Conservation (phyloP, 2,329 filamentous ascomycete genomes). For the Simplicillium aogashimaense region DNA sequence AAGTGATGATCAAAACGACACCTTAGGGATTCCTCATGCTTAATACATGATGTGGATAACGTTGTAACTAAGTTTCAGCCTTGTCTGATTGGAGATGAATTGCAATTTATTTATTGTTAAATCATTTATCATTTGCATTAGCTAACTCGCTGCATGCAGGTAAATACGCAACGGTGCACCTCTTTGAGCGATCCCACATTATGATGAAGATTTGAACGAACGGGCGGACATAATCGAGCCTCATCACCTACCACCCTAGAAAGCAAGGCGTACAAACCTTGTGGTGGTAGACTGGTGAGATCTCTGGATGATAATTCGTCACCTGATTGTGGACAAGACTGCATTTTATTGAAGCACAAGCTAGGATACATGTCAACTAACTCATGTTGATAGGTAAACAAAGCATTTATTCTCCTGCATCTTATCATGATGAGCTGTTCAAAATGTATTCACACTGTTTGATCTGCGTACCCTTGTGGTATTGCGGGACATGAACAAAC, state of each 20-base stretch:
- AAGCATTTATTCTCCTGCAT: slow-evolving; percentile 9
- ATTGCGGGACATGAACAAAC: slow-evolving; percentile 39
- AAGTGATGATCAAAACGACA: slow-evolving; percentile 53
- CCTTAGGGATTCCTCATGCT: slow-evolving; percentile 59
- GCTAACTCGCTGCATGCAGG: slow-evolving; percentile 22
- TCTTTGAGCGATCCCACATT: slow-evolving; percentile 14
- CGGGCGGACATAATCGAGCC: slow-evolving; percentile 59
- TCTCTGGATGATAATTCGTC: slow-evolving; percentile 59
- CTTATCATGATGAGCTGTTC: slow-evolving; percentile 35
- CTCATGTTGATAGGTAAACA: slow-evolving; percentile 23
- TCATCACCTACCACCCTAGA: slow-evolving; percentile 33
- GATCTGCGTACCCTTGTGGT: slow-evolving; percentile 30
- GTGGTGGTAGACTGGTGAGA: slow-evolving; percentile 38
- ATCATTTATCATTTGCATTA: slow-evolving; percentile 8
- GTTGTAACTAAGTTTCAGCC: slow-evolving; percentile 54
- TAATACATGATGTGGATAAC: slow-evolving; percentile 55
- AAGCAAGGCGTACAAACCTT: slow-evolving; percentile 54
- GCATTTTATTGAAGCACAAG: slow-evolving; percentile 15
- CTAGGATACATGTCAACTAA: slow-evolving; percentile 18
- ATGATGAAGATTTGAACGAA: slow-evolving; percentile 61
- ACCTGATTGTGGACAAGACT: slow-evolving; percentile 40
- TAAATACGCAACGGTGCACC: slow-evolving; percentile 29
- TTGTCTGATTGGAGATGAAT: slow-evolving; percentile 48
- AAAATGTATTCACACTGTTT: slow-evolving; percentile 52
- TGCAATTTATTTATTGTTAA: slow-evolving; percentile 12